A percentile compares a stretch with the other conserved stretches of the same genome.
Evolutionary conservation across 2,329 filamentous ascomycete species (phyloP).

Genomic region (Aureobasidium namibiae): DNA sequence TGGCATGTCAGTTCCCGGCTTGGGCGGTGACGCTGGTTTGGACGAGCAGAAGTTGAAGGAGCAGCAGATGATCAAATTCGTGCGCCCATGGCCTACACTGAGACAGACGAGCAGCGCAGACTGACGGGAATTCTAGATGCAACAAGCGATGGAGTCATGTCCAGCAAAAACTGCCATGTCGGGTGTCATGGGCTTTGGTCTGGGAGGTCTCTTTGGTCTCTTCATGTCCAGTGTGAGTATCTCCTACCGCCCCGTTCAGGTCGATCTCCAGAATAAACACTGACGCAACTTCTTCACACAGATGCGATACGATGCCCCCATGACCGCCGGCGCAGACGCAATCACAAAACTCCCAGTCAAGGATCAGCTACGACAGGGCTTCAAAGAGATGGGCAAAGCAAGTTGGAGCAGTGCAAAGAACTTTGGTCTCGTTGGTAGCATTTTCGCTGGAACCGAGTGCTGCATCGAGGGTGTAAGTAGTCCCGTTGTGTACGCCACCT

Average conservation of each 20-base stretch:
- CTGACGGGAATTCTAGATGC: slow-evolving; percentile 50
- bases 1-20: slow-evolving; percentile 13
- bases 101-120: neutral
- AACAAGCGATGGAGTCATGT: slow-evolving; percentile 84
- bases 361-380: slow-evolving; percentile 75
- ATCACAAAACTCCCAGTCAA: slow-evolving; percentile 63
- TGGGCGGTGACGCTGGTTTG: slow-evolving; percentile 16
- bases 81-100: slow-evolving; percentile 20
- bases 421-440: slow-evolving; percentile 85
- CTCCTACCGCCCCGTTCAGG: slow-evolving; percentile 16
- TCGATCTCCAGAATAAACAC: neutral
- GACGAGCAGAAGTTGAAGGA: slow-evolving; percentile 33
- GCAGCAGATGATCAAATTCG: slow-evolving; percentile 41
- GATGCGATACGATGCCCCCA: slow-evolving; percentile 98
- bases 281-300: slow-evolving; percentile 28
- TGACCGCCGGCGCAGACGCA: slow-evolving; percentile 46
- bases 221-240: slow-evolving; percentile 89
- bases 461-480: slow-evolving; percentile 67
- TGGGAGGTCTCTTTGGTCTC: slow-evolving; percentile 88
- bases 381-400: slow-evolving; percentile 88
- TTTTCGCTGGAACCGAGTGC: slow-evolving; percentile 91
- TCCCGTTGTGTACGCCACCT: neutral
- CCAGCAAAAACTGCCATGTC: slow-evolving; percentile 81
- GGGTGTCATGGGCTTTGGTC: slow-evolving; percentile 86
- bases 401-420: slow-evolving; percentile 83